These are phyloP conservation scores for Asclepias syriaca DNA, from an alignment of 257 asterid species.

Conservation along the genomic window DNA sequence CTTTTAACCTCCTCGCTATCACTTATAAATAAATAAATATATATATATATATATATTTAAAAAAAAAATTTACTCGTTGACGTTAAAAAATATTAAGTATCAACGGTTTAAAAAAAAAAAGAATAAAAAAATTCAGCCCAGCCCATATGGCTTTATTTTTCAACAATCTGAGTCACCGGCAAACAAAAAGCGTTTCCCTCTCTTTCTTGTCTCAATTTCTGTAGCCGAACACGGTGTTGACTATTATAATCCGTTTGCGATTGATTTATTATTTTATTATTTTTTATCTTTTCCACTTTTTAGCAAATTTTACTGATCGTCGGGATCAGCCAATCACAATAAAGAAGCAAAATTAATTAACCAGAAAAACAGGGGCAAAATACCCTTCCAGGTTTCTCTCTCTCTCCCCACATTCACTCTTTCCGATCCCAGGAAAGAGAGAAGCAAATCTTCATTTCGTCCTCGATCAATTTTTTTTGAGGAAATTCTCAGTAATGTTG, in stretches of 20 bases:
- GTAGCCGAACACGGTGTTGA: slow-evolving; percentile 21
- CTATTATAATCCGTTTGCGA: neutral
- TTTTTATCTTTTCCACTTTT: neutral
- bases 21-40: too few relatives aligned
- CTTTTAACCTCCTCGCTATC: too few relatives aligned
- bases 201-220: slow-evolving; percentile 2
- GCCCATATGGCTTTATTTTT: too few relatives aligned
- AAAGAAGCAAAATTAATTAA: neutral
- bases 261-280: too few relatives aligned
- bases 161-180: too few relatives aligned
- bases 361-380: neutral
- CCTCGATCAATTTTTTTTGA: neutral
- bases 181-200: neutral
- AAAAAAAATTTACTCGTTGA: too few relatives aligned
- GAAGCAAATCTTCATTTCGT: slow-evolving; percentile 5
- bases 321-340: slow-evolving; percentile 13
- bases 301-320: neutral
- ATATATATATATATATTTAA: too few relatives aligned
- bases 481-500: neutral
- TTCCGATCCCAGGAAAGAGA: slow-evolving; percentile 35
- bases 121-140: too few relatives aligned
- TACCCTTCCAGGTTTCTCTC: slow-evolving; percentile 20
- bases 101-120: too few relatives aligned
- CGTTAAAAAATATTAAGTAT: too few relatives aligned
- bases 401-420: slow-evolving; percentile 25